phyloP scores from a whole-genome alignment of 345 rosid genomes.

The Viola odorata region DNA sequence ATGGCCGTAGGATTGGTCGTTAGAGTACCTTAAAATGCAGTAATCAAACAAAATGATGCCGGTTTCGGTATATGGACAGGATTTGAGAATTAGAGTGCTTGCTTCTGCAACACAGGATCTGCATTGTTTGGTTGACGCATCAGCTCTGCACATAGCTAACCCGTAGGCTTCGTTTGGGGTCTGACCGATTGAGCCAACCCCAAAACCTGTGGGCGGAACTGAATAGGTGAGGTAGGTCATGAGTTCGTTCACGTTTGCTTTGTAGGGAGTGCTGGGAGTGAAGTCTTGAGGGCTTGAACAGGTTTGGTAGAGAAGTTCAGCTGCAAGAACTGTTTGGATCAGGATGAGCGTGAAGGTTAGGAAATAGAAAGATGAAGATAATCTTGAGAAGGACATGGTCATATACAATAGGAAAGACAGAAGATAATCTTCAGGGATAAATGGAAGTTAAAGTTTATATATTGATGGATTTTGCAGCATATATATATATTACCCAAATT shows the following conservation, averaged over 20 bases:
- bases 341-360: constrained; percentile 22
- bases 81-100: constrained; percentile 19
- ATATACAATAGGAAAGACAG: no score
- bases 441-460: no score
- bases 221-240: constrained; percentile 11
- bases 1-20: constrained; percentile 31
- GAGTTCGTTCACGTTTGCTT: constrained; percentile 30
- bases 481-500: no score
- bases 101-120: constrained; percentile 31
- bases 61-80: constrained; percentile 33
- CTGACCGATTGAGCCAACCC: constrained; percentile 15
- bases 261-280: constrained; percentile 26
- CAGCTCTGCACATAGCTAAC: constrained; percentile 39
- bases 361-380: constrained; percentile 4
- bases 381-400: constrained; percentile 19
- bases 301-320: constrained; percentile 31
- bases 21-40: constrained; percentile 34
- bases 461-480: no score
- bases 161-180: constrained; percentile 22
- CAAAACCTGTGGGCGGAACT: constrained; percentile 30
- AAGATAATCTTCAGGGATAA: no score
- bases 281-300: constrained; percentile 33
- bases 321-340: constrained; percentile 23
- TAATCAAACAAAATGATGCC: constrained; percentile 43
- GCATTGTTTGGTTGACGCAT: constrained; percentile 29